Evolutionary conservation across 2,329 filamentous ascomycete species (phyloP).

Genomic region (Aspergillus fumigatiaffinis): DNA sequence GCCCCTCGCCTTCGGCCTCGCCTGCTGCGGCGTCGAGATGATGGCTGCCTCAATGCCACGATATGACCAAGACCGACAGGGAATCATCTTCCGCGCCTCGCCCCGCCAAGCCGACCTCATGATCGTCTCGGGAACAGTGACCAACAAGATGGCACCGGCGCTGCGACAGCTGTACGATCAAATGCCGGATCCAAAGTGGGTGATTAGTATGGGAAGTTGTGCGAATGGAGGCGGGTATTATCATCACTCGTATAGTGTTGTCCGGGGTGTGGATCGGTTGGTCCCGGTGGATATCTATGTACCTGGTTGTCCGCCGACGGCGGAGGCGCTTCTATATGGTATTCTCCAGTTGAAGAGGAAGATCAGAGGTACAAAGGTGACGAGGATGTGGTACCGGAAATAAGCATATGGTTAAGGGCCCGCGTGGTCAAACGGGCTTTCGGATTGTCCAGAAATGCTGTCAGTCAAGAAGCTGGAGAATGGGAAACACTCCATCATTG

Average conservation of each 20-base stretch:
- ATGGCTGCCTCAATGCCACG: slow-evolving; percentile 85
- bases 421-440: not conserved
- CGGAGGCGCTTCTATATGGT: slow-evolving; percentile 53
- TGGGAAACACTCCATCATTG: not conserved
- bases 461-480: not conserved
- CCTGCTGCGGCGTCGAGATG: slow-evolving; percentile 89
- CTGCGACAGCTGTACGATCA: slow-evolving; percentile 88
- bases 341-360: slow-evolving; percentile 75
- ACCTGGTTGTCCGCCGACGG: slow-evolving; percentile 62
- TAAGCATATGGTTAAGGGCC: not conserved
- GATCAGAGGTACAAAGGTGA: slow-evolving; percentile 55
- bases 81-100: slow-evolving; percentile 87
- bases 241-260: slow-evolving; percentile 78
- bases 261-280: slow-evolving; percentile 70
- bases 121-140: slow-evolving; percentile 87
- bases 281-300: slow-evolving; percentile 79
- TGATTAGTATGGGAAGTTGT: slow-evolving; percentile 79
- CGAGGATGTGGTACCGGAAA: slow-evolving; percentile 51
- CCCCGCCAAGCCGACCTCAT: slow-evolving; percentile 84
- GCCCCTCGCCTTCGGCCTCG: slow-evolving; percentile 85
- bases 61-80: slow-evolving; percentile 82
- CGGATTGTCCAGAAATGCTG: not conserved
- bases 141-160: slow-evolving; percentile 92
- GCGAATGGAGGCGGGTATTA: slow-evolving; percentile 84
- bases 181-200: slow-evolving; percentile 90